phyloP scores from a whole-genome alignment of 257 asterid species.

The Penstemon davidsonii region DNA sequence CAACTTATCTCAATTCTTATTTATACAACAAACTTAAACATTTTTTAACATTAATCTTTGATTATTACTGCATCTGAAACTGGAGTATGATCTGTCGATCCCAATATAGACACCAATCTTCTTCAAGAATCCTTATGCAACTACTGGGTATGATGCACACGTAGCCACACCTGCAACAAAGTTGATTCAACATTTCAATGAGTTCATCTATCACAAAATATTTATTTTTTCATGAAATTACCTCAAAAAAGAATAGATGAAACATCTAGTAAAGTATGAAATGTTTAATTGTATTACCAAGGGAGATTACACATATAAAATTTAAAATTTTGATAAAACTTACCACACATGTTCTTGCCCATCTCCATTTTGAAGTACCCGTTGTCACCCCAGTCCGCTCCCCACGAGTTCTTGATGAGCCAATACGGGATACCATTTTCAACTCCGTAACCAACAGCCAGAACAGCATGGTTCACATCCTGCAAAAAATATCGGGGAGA shows the following conservation, averaged over 20 bases:
- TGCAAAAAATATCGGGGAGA: slow-evolving; percentile 30
- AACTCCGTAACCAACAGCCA: slow-evolving; percentile 93
- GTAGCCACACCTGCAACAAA: slow-evolving; percentile 61
- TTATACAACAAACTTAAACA: slow-evolving; percentile 31
- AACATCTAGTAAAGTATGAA: not conserved
- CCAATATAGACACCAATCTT: not conserved
- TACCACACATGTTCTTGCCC: slow-evolving; percentile 99
- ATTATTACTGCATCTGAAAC: slow-evolving; percentile 26
- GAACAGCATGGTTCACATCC: slow-evolving; percentile 98
- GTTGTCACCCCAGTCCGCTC: slow-evolving; percentile 84
- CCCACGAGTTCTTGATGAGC: slow-evolving; percentile 99
- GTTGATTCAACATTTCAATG: not conserved
- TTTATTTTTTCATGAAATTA: too few species aligned
- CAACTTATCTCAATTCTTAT: slow-evolving; percentile 11
- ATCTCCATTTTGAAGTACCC: slow-evolving; percentile 96
- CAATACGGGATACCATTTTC: slow-evolving; percentile 81
- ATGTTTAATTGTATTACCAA: not conserved
- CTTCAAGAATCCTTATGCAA: slow-evolving; percentile 37
- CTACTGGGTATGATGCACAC: slow-evolving; percentile 71
- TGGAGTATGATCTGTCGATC: not conserved
- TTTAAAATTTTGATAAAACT: slow-evolving; percentile 26
- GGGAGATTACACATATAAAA: too few species aligned
- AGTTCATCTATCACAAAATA: not conserved
- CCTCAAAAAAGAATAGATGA: not conserved
- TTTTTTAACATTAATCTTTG: slow-evolving; percentile 17